Base-by-base conservation (phyloP, 2,329 filamentous ascomycete species). In the Fusarium transvaalense region DNA sequence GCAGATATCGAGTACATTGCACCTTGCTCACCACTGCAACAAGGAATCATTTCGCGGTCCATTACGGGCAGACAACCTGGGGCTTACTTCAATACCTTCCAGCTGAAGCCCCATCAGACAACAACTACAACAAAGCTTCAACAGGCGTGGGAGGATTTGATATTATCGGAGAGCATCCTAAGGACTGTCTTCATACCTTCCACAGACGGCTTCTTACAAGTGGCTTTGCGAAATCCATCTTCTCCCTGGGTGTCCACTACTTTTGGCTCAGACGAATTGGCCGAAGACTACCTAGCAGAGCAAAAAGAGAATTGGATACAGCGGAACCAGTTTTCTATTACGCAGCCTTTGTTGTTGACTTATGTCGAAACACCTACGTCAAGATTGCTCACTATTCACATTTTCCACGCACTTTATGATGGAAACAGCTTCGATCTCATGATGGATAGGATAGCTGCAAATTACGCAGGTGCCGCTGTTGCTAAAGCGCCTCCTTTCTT, bases 381-480 rank as follows among this genome's bases (percentile, higher is more conserved):
- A 2, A 71, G 72, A 9, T 66, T 83, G 0, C 78, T 97, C 32
- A 78, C 84, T 4, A 73, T 97, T 4, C 86, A 91, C 45, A 89
- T 97, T 1, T 97, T 97, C 78, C 94, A 97, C 76, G 93, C 87
- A 0, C 78, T 97, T 0, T 97, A 97, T 71, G 94, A 97, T 77
- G 94, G 93, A 3, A 91, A 87, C 68, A 95, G 93, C 64, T 85
- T 97, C 38, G 84, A 86, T 3, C 77, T 93, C 25, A 83, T 97
- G 38, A 83, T 97, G 21, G 76, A 85, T 5, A 79, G 84, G 21
- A 82, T 97, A 74, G 17, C 74, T 29, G 41, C 50, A 10, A 45
- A 71, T 10, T 77, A 77, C 41, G 15, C 35, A 4, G 53, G 52
- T 4, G 25, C 71, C 45, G 10, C 72, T 61, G 37, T 71, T 4